Percentiles rank a stretch among this genome's conserved stretches.
Conservation (phyloP, 139 green algal species). For the Chlorella ohadii region DNA sequence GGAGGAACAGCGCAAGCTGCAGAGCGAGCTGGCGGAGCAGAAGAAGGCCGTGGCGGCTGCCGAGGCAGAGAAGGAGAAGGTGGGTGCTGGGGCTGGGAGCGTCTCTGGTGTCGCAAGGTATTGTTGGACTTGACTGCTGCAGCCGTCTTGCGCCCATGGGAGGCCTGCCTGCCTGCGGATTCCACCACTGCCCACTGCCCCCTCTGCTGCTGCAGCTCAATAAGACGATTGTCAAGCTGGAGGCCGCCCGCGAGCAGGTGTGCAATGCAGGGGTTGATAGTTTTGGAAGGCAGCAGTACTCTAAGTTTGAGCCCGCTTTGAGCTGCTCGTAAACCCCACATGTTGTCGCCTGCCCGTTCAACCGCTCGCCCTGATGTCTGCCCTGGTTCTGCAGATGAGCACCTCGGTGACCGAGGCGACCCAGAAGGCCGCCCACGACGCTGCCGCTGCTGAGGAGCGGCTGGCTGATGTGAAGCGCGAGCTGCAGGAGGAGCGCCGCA, state of each 20-base stretch:
- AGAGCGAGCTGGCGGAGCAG: constrained; percentile 1
- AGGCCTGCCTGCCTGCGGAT: too few relatives aligned
- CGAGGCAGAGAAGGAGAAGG: not conserved
- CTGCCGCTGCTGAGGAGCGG: not conserved
- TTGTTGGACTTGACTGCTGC: too few relatives aligned
- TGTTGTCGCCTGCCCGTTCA: too few relatives aligned
- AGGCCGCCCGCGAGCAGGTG: not conserved
- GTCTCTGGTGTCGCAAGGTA: not conserved
- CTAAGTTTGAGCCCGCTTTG: too few relatives aligned
- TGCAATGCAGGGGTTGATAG: too few relatives aligned
- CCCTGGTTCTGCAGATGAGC: not conserved
- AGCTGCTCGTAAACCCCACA: too few relatives aligned
- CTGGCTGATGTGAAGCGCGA: not conserved
- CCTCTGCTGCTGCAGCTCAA: constrained; percentile 7
- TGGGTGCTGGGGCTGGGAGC: not conserved
- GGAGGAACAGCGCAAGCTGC: not conserved
- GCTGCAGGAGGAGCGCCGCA: constrained; percentile 7
- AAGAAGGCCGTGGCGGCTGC: not conserved
- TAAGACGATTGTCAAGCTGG: not conserved
- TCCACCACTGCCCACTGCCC: too few relatives aligned
- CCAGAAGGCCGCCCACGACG: not conserved
- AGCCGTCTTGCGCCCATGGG: too few relatives aligned
- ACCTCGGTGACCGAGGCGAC: not conserved
- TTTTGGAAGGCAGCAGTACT: too few relatives aligned
- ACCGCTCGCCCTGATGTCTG: too few relatives aligned